Conservation (phyloP, 2,329 filamentous ascomycete genomes). For the Colletotrichum cereale region DNA sequence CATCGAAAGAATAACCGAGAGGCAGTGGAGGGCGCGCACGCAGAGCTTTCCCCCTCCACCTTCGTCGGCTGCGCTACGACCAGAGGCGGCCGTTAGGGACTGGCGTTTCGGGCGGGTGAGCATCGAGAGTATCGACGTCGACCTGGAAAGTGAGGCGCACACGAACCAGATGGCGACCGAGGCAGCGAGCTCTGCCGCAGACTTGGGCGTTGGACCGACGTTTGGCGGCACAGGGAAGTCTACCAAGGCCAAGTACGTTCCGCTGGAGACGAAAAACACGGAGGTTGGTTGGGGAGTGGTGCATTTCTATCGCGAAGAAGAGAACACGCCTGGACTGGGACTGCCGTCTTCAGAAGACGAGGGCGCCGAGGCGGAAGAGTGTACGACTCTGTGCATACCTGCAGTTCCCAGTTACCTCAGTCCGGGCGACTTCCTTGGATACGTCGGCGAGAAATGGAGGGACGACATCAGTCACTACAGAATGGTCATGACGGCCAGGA, state of each 20-base stretch:
- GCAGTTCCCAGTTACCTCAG: conserved; percentile 96
- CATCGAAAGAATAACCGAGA: conserved; percentile 54
- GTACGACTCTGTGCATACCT: conserved; percentile 91
- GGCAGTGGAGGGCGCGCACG: conserved; percentile 55
- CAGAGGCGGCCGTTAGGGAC: conserved; percentile 69
- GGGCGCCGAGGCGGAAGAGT: conserved; percentile 68
- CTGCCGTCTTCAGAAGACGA: conserved; percentile 46
- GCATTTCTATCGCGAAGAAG: conserved; percentile 89
- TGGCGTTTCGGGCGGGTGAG: conserved; percentile 86
- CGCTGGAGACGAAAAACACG: conserved; percentile 77
- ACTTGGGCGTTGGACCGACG: conserved; percentile 65
- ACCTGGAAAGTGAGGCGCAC: conserved; percentile 44
- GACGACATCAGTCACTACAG: conserved; percentile 92
- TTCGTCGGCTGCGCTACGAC: conserved; percentile 59
- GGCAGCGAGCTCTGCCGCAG: conserved; percentile 60
- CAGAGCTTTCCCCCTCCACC: conserved; percentile 58
- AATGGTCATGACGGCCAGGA: conserved; percentile 89
- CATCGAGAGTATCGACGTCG: conserved; percentile 85
- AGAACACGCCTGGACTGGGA: conserved; percentile 74
- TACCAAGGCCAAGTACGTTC: conserved; percentile 85
- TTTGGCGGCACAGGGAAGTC: conserved; percentile 74
- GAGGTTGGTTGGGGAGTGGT: conserved; percentile 93
- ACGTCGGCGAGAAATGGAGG: conserved; percentile 88
- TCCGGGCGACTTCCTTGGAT: conserved; percentile 90
- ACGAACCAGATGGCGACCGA: conserved; percentile 51